Evolutionary conservation across 345 rosid genomes (phyloP).

Genomic region (Theobroma cacao): DNA sequence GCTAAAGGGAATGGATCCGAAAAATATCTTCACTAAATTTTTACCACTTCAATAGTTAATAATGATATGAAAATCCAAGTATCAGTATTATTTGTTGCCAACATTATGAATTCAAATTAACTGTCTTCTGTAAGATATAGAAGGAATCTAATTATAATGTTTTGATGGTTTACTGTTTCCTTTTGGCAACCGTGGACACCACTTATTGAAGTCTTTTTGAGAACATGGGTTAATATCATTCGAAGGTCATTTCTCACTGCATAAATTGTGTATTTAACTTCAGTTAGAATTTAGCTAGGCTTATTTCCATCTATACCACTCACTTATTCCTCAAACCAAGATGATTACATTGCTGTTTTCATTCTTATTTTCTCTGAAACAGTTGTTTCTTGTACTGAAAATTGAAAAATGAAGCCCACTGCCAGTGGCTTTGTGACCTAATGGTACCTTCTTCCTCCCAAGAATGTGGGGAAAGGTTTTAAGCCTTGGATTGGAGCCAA

Average conservation of each 20-base stretch:
- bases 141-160: not conserved
- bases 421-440: not conserved
- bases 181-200: not conserved
- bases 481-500: not conserved
- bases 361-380: not conserved
- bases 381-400: not conserved
- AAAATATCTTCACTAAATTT: not conserved
- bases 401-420: not conserved
- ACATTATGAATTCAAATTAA: not conserved
- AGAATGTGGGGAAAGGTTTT: not conserved
- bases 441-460: not conserved
- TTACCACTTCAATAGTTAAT: not conserved
- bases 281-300: not conserved
- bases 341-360: not conserved
- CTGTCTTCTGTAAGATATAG: not conserved
- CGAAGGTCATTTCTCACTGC: not conserved
- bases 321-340: not conserved
- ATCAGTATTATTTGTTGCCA: not conserved
- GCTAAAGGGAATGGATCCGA: not conserved
- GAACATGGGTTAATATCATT: not conserved
- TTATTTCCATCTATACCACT: not conserved
- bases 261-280: not conserved
- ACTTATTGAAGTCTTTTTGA: not conserved
- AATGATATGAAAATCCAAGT: not conserved
- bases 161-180: not conserved